Percentiles rank a stretch among this genome's conserved stretches.
phyloP scores from a whole-genome alignment of 305 asterid species.

The Fraxinus ornus region DNA sequence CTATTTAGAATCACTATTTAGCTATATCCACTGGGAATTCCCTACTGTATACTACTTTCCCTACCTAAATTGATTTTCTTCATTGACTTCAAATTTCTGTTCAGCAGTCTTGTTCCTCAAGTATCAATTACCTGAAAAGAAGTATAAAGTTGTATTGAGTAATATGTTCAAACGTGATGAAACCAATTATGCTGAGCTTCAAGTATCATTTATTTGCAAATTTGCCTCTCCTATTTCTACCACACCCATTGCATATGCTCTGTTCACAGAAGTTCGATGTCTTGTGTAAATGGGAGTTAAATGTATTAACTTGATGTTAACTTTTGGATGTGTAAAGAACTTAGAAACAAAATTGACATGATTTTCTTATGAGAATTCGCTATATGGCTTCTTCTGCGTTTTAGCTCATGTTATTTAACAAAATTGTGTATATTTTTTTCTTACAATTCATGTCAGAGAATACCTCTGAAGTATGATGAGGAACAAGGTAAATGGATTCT shows the following conservation, averaged over 20 bases:
- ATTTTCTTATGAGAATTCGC: not conserved
- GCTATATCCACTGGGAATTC: not conserved
- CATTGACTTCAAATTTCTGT: not conserved
- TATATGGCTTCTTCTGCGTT: slow-evolving; percentile 9
- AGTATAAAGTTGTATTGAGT: not conserved
- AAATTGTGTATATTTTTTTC: not conserved
- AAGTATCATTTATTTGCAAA: not conserved
- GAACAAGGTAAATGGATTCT: slow-evolving; percentile 65
- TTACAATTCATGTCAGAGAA: slow-evolving; percentile 50
- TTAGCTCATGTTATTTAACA: not conserved
- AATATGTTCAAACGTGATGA: not conserved
- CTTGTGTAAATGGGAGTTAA: not conserved
- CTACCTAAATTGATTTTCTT: not conserved
- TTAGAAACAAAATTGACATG: not conserved
- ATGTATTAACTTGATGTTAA: slow-evolving; percentile 4
- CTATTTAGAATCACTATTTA: not conserved
- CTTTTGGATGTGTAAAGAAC: not conserved
- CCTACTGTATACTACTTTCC: not conserved
- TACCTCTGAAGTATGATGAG: slow-evolving; percentile 58
- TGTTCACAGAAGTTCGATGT: not conserved
- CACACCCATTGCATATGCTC: not conserved
- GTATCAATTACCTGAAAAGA: not conserved
- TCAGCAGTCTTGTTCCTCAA: not conserved
- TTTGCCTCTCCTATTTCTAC: not conserved
- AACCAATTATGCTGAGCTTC: not conserved